Evolutionary conservation across 2,329 filamentous ascomycete species (phyloP), one percentile per base, ranked within the genome.

Genomic region (Stemphylium vesicarium): DNA sequence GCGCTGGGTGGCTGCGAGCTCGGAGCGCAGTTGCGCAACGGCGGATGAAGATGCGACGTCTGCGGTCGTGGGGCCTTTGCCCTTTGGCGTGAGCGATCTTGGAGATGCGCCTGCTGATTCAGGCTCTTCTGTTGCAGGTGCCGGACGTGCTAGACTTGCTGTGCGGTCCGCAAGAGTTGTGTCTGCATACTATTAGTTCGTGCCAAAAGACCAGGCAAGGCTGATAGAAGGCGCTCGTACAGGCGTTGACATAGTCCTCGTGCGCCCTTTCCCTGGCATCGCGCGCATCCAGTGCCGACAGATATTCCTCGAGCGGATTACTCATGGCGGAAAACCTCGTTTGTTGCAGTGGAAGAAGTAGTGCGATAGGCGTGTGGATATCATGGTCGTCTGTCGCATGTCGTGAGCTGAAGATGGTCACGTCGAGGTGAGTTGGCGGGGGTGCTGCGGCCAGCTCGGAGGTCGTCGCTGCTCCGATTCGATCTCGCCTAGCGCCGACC

Each of bases 301-400:
- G 81, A 75, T 96, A 97, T 69, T 96, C 90, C 63, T 90, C 87
- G 69, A 88, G 85, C 90, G 93, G 96, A 79, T 84, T 85, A 60
- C 85, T 82, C 84, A 87, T 86, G 73, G 71, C 63, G 71, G 73
- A 11, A 63, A 42, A 24, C 63, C 44, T n/a, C 58, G 50, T 29
- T 36, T 54, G 35, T 45, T 37, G 18, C 37, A 16, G 22, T 39
- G 33, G 44, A 44, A n/a, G 22, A 31, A 58, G 31, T 39, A 42
- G 22, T 18, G 20, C 4, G 16, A 3, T 42, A 33, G 32, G 46
- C 54, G 6, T 48, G 48, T 50, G 39, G 22, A 39, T 64, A 50
- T 59, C 69, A 72, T 71, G 45, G 48, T 70, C 59, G 45, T 53
- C 56, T 53, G 54, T 53, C 56, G 53, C 60, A 57, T 56, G 53